phyloP scores from a whole-genome alignment of 2,329 filamentous ascomycete genomes.

The Diaporthe sp. region DNA sequence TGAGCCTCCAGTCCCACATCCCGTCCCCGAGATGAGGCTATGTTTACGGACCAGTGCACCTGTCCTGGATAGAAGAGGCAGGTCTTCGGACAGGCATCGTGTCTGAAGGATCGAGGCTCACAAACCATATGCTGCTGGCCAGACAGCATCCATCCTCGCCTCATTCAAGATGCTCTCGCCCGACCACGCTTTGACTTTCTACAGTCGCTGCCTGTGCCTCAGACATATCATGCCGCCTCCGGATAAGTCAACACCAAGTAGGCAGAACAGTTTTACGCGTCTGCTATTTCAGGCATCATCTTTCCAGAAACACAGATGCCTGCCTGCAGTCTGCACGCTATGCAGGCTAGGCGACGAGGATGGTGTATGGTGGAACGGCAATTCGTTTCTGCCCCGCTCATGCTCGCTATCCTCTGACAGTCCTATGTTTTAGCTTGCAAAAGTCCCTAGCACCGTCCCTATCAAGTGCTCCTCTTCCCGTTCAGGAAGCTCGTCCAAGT shows the following conservation, averaged over 20 bases:
- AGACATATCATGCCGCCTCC: not conserved
- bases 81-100: not conserved
- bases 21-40: not conserved
- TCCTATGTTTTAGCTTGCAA: conserved; percentile 23
- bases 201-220: not conserved
- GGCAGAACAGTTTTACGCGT: not conserved
- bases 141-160: no score
- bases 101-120: not conserved
- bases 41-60: no score
- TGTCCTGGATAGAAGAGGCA: not conserved
- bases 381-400: conserved; percentile 4
- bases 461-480: conserved; percentile 14
- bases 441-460: conserved; percentile 9
- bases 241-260: not conserved
- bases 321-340: not conserved
- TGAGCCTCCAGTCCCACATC: not conserved
- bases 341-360: not conserved
- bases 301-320: not conserved
- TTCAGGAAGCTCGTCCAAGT: conserved; percentile 17
- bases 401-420: not conserved
- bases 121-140: not conserved
- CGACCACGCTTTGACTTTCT: not conserved
- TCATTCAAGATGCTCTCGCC: not conserved
- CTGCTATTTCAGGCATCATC: not conserved
- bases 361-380: conserved; percentile 10